Evolutionary conservation across 352 stramenopile species (phyloP).

Genomic region (Pythium insidiosum): DNA sequence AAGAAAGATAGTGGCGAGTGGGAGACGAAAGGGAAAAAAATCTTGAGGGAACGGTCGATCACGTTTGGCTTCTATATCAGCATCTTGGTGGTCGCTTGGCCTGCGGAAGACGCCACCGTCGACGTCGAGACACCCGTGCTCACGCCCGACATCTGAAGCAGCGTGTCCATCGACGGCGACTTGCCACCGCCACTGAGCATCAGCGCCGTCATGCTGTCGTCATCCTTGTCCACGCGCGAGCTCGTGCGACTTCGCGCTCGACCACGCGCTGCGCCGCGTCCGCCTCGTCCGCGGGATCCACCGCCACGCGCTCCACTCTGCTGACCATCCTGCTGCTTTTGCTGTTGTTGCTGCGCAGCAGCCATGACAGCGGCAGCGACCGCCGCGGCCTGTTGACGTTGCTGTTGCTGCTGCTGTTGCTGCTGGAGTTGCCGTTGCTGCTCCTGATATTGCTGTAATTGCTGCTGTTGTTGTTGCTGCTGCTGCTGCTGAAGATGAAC

Average conservation of each 20-base stretch:
- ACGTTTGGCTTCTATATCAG: slow-evolving; percentile 2
- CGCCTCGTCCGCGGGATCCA: slow-evolving; percentile 3
- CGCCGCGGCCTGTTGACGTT: slow-evolving; percentile 33
- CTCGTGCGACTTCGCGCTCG: not conserved
- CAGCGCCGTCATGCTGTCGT: no score
- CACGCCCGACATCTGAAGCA: slow-evolving; percentile 8
- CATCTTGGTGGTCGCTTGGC: slow-evolving; percentile 1
- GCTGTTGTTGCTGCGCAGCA: slow-evolving; percentile 22
- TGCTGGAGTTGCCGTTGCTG: slow-evolving; percentile 20
- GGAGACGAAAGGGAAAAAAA: no score
- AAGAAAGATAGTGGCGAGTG: no score
- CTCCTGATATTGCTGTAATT: slow-evolving; percentile 19
- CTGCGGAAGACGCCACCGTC: not conserved
- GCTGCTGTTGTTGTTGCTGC: slow-evolving; percentile 35
- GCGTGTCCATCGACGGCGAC: slow-evolving; percentile 9
- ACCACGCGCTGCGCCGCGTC: slow-evolving; percentile 2
- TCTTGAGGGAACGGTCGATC: not conserved
- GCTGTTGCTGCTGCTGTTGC: slow-evolving; percentile 40
- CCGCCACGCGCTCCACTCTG: slow-evolving; percentile 3
- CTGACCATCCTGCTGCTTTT: slow-evolving; percentile 15
- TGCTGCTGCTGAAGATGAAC: slow-evolving; percentile 25
- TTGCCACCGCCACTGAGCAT: not conserved
- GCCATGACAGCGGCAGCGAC: slow-evolving; percentile 20
- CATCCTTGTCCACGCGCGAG: slow-evolving; percentile 4
- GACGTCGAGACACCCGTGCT: not conserved